These are phyloP conservation scores for Ophiorrhiza pumila DNA, from an alignment of 257 asterid species.

Conservation along the genomic window DNA sequence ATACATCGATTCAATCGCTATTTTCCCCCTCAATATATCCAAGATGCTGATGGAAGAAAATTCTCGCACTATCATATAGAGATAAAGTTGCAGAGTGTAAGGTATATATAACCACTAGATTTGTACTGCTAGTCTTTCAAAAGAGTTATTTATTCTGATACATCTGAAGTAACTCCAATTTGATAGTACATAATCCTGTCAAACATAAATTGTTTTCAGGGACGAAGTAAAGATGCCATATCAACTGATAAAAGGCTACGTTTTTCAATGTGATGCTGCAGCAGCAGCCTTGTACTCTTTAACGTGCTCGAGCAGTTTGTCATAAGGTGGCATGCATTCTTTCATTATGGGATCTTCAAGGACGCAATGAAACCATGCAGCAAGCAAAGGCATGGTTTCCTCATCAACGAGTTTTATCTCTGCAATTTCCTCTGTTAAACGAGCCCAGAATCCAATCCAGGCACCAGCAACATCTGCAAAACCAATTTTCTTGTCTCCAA, in stretches of 20 bases:
- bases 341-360: conserved; percentile 30
- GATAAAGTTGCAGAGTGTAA: neutral
- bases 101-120: neutral
- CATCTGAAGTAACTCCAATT: neutral
- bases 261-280: conserved; percentile 20
- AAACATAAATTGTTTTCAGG: neutral
- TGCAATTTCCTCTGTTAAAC: conserved; percentile 17
- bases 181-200: neutral
- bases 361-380: conserved; percentile 23
- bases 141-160: neutral
- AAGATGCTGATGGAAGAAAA: neutral
- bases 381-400: conserved; percentile 29
- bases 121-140: neutral
- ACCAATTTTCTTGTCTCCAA: conserved; percentile 26
- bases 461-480: conserved; percentile 25
- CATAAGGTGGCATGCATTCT: conserved; percentile 23
- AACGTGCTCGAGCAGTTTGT: conserved; percentile 23
- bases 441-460: conserved; percentile 30
- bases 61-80: no score
- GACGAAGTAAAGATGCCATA: neutral
- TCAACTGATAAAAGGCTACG: neutral
- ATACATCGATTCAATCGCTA: neutral
- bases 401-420: conserved; percentile 23
- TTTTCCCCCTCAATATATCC: neutral
- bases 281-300: neutral